Base-by-base conservation (phyloP, 495 filamentous ascomycete genomes). In the Mytilinidion resinicola region DNA sequence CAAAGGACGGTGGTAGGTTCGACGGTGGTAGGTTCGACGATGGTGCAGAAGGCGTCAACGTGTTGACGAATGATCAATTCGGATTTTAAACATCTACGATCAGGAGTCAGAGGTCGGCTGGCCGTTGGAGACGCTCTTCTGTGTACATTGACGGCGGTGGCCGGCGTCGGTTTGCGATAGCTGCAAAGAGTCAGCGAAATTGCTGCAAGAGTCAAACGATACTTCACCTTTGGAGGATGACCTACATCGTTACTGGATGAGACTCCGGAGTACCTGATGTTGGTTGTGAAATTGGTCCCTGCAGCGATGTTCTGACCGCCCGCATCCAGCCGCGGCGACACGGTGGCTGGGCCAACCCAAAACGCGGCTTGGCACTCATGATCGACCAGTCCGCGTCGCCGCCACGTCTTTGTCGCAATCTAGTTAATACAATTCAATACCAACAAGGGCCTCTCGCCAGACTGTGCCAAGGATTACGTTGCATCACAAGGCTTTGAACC, bases 11-110 rank as follows among this genome's bases (percentile, higher is more conserved):
- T 55, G 15, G 52, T 55, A 42, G n/a, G n/a, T n/a, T n/a, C n/a
- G n/a, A n/a, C n/a, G n/a, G n/a, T n/a, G n/a, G n/a, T n/a, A n/a
- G 52, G 52, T 55, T 55, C 52, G 52, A 42, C 15, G 37, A 55
- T 43, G 52, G 52, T 55, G 52, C 43, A 15, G 35, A 55, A 43
- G 35, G 50, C 50, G 50, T 53, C 50, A 53, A 53, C 50, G 50
- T 53, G 50, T 8, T 53, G 21, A 53, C 50, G 30, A 35, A 53
- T 20, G 33, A 53, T 53, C 50, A 34, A 53, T 35, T 53, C 47
- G 47, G 7, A 12, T 50, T 50, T 9, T 39, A n/a, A n/a, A 39
- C 9, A 39, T 39, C 37, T 39, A 39, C 37, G 37, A 39, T 39
- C 43, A 46, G 43, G 43, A 46, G 43, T 46, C 15, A 46, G 43